Conservation (phyloP, 768 basidiomycete genomes). For the Lentinula boryana region DNA sequence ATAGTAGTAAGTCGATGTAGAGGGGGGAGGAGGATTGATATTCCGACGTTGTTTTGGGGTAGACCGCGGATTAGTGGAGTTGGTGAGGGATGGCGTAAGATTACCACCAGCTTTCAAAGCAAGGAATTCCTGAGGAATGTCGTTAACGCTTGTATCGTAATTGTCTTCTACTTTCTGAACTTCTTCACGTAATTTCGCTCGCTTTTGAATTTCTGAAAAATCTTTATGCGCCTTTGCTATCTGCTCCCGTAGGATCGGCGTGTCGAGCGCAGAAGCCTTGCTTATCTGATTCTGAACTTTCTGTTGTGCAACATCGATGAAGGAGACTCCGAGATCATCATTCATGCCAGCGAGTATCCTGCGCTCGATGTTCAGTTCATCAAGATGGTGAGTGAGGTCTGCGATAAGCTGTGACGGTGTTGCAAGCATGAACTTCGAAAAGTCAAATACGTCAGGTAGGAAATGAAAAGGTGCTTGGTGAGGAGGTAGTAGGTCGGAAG, state of each 20-base stretch:
- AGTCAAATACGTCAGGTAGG: constrained; percentile 82
- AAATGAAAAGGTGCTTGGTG: constrained; percentile 96
- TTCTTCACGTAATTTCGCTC: constrained; percentile 24
- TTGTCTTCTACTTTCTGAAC: constrained; percentile 22
- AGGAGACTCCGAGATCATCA: constrained; percentile 73
- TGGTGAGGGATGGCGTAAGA: constrained; percentile 4
- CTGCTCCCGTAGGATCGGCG: constrained; percentile 51
- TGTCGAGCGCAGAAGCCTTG: constrained; percentile 73
- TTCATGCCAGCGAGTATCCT: constrained; percentile 55
- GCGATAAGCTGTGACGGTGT: constrained; percentile 78
- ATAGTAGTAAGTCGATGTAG: constrained; percentile 88
- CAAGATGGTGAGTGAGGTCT: constrained; percentile 68
- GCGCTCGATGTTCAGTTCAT: constrained; percentile 67
- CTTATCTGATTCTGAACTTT: constrained; percentile 77
- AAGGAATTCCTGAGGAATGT: constrained; percentile 58
- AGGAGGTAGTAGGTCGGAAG: constrained; percentile 84
- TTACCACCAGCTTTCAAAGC: constrained; percentile 29
- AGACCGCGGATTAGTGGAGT: constrained; percentile 23
- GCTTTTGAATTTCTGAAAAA: constrained; percentile 46
- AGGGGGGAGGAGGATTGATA: constrained; percentile 80
- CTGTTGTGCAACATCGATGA: constrained; percentile 72
- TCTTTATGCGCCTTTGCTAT: constrained; percentile 61
- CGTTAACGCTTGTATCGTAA: constrained; percentile 11
- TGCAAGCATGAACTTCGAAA: constrained; percentile 94
- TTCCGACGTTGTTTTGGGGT: constrained; percentile 63